Percentiles rank a stretch among this genome's conserved stretches.
These are phyloP conservation scores for Fusarium paranaense DNA, from an alignment of 2,329 filamentous ascomycete genomes.

Conservation along the genomic window DNA sequence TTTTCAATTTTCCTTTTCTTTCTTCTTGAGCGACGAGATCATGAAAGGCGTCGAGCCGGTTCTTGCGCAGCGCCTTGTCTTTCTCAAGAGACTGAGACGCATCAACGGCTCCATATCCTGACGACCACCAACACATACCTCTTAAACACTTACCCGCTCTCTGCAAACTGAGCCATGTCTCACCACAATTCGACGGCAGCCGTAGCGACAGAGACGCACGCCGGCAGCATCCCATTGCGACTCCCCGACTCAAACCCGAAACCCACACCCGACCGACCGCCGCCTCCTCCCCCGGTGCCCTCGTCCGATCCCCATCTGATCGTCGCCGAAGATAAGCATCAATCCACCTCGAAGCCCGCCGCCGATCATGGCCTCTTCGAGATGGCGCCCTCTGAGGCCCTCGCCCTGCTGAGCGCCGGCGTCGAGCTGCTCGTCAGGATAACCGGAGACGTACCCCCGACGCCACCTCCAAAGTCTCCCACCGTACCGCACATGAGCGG, in stretches of 20 bases:
- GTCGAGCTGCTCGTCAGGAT: slow-evolving; percentile 78
- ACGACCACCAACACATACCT: slow-evolving; percentile 12
- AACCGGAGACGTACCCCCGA: slow-evolving; percentile 84
- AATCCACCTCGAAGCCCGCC: slow-evolving; percentile 40
- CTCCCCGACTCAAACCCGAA: slow-evolving; percentile 17
- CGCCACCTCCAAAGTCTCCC: slow-evolving; percentile 74
- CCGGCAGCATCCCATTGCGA: slow-evolving; percentile 35
- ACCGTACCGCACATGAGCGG: slow-evolving; percentile 74
- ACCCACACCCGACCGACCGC: slow-evolving; percentile 40
- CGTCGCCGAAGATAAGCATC: slow-evolving; percentile 38
- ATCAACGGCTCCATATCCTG: slow-evolving; percentile 42
- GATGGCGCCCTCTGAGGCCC: slow-evolving; percentile 77
- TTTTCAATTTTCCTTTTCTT: not conserved
- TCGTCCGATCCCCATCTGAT: slow-evolving; percentile 52
- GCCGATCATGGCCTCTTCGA: slow-evolving; percentile 75
- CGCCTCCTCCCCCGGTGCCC: slow-evolving; percentile 58
- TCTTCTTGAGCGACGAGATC: slow-evolving; percentile 35
- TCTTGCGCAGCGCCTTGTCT: slow-evolving; percentile 42
- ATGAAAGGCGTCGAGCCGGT: slow-evolving; percentile 43
- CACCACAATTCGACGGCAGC: slow-evolving; percentile 28
- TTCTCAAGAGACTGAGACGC: slow-evolving; percentile 40
- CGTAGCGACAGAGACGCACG: slow-evolving; percentile 37
- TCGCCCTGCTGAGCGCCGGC: slow-evolving; percentile 81
- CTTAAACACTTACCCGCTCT: not conserved
- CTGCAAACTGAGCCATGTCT: slow-evolving; percentile 36